These are phyloP conservation scores for Akanthomyces muscarius DNA, from an alignment of 2,329 filamentous ascomycete genomes.

Conservation along the genomic window DNA sequence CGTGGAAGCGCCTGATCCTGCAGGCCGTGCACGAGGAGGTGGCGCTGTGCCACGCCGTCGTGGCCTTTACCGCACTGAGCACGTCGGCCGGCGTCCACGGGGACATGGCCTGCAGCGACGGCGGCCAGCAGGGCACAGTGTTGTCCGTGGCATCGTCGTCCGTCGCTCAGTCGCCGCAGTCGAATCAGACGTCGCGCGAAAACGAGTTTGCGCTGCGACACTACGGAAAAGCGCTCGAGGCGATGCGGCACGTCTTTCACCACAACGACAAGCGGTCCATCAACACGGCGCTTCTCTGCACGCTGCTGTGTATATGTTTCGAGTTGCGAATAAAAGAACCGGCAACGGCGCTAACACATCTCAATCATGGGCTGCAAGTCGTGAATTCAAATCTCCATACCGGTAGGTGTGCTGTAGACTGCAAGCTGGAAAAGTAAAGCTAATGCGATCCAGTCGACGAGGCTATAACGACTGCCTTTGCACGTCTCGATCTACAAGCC, in stretches of 20 bases:
- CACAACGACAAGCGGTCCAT: conserved; percentile 13
- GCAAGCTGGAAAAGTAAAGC: too few relatives aligned
- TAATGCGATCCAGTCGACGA: conserved; percentile 16
- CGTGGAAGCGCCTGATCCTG: conserved; percentile 18
- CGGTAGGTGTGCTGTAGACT: not conserved
- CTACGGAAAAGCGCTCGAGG: conserved; percentile 16
- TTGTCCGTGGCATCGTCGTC: not conserved
- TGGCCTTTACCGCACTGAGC: conserved; percentile 19
- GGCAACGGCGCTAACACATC: conserved; percentile 17
- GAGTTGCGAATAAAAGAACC: conserved; percentile 19
- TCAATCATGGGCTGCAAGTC: conserved; percentile 18
- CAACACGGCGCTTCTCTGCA: conserved; percentile 19
- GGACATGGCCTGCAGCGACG: not conserved
- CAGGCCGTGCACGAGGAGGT: conserved; percentile 19
- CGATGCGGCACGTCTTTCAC: conserved; percentile 16
- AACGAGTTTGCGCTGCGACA: conserved; percentile 18
- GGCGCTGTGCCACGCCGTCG: conserved; percentile 16
- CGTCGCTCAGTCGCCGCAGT: not conserved
- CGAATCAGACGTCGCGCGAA: not conserved
- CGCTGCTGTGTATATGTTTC: conserved; percentile 21
- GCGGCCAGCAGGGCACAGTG: not conserved
- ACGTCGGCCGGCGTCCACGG: not conserved
- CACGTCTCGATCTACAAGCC: conserved; percentile 18
- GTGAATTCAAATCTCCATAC: conserved; percentile 16
- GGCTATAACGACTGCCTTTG: conserved; percentile 18